Evolutionary conservation across 805 yeast genomes (phyloP), one percentile per base, ranked within the genome.

Genomic region (Yarrowia porcina): DNA sequence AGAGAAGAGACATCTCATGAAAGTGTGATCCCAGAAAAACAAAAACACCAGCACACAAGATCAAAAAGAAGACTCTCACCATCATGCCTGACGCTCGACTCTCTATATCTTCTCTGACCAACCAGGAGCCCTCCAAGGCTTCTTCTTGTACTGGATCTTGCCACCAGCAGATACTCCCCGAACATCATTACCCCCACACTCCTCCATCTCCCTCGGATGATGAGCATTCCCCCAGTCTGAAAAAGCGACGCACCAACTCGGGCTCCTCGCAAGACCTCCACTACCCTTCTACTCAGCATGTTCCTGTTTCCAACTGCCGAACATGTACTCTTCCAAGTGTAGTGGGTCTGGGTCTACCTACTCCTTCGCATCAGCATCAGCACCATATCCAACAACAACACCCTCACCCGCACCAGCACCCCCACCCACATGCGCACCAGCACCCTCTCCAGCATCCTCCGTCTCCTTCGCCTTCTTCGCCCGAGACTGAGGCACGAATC

Each of bases 61-160:
- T 27, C 23, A 27, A 17, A 27, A n/a, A 15, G 30, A 44, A 44
- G 35, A 44, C 50, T 44, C 50, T 44, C 50, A 28, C 13, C 52
- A 45, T 18, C 35, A 56, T 56, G 61, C 49, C 49, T 21, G 61
- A 56, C 49, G 47, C 61, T 39, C 47, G 61, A 56, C 49, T 56
- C 47, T 39, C 61, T 28, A 56, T 56, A 39, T 56, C 61, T 2
- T 39, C 61, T 10, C 61, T 56, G 39, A 56, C 61, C 36, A 56
- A 41, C 49, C 61, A 56, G 61, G 61, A 56, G 49, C 47, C 61
- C 28, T 3, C 38, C 27, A 49, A 49, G 42, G 57, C 57, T 25
- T 33, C 57, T 25, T 33, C 59, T 13, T 35, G 59, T 36, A 12
- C 33, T n/a, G 44, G 59, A 12, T 12, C 42, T 35, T 52, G 59